A percentile compares a stretch with the other conserved stretches of the same genome.
Evolutionary conservation across 306 rosid genomes (phyloP).

Genomic region (Parietaria judaica): DNA sequence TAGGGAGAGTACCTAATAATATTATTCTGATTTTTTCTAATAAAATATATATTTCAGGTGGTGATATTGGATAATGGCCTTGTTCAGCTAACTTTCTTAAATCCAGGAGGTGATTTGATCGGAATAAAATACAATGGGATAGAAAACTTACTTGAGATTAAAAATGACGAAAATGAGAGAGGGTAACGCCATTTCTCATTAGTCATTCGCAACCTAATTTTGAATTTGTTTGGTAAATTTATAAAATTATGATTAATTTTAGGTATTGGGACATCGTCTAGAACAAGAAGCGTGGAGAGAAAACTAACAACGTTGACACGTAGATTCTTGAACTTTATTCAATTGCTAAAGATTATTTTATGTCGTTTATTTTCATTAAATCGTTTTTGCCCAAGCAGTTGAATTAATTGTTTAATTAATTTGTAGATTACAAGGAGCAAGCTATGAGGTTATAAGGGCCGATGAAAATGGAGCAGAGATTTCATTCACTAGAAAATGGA

Average conservation of each 20-base stretch:
- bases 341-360: slow-evolving; percentile 6
- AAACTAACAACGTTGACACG: not conserved
- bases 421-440: slow-evolving; percentile 38
- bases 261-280: slow-evolving; percentile 71
- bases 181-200: slow-evolving; percentile 29
- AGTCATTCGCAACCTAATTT: not conserved
- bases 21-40: not conserved
- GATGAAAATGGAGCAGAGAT: slow-evolving; percentile 41
- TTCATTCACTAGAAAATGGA: slow-evolving; percentile 55
- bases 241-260: not conserved
- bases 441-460: slow-evolving; percentile 19
- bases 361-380: not conserved
- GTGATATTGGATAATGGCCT: slow-evolving; percentile 56
- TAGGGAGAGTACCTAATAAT: too few species aligned
- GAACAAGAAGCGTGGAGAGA: slow-evolving; percentile 18
- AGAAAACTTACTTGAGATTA: slow-evolving; percentile 33
- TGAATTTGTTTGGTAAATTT: not conserved
- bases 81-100: slow-evolving; percentile 35
- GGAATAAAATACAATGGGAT: slow-evolving; percentile 45
- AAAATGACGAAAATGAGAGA: slow-evolving; percentile 26
- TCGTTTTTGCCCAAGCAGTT: not conserved
- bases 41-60: slow-evolving; percentile 13
- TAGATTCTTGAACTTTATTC: slow-evolving; percentile 27
- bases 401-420: too few species aligned
- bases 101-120: slow-evolving; percentile 44